A percentile compares a stretch with the other conserved stretches of the same genome.
Conservation (phyloP, 345 rosid genomes). For the Combretum micranthum region DNA sequence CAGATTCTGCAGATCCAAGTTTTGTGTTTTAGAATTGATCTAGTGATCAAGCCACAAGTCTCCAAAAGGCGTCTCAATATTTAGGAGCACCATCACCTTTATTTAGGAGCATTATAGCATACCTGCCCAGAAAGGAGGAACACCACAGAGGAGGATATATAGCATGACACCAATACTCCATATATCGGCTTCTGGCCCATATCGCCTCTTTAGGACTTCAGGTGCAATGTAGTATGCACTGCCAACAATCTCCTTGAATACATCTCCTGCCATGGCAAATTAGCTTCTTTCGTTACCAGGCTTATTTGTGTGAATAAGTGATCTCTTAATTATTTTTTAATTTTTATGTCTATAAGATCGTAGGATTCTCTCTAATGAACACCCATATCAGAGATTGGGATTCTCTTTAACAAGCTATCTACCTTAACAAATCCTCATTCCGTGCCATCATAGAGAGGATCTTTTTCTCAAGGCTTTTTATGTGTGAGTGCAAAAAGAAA, state of each 20-base stretch:
- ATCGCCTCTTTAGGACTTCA: slow-evolving; percentile 80
- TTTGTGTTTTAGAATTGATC: background rate
- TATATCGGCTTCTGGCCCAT: slow-evolving; percentile 91
- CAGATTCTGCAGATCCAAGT: slow-evolving; percentile 52
- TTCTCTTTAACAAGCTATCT: too few relatives aligned
- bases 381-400: too few relatives aligned
- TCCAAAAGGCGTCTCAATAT: background rate
- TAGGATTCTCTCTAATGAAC: too few relatives aligned
- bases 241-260: slow-evolving; percentile 83
- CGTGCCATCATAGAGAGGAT: too few relatives aligned
- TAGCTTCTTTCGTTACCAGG: background rate
- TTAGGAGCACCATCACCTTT: background rate
- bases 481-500: too few relatives aligned
- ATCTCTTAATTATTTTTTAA: too few relatives aligned
- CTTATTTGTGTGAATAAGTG: too few relatives aligned
- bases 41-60: background rate
- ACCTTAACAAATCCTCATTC: too few relatives aligned
- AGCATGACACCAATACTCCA: slow-evolving; percentile 97
- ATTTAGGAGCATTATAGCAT: slow-evolving; percentile 1
- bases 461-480: too few relatives aligned
- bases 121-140: slow-evolving; percentile 99
- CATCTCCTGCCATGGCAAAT: slow-evolving; percentile 45
- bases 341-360: too few relatives aligned
- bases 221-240: slow-evolving; percentile 98
- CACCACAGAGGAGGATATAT: slow-evolving; percentile 83